These are phyloP conservation scores for Jackrogersella minutella DNA, from an alignment of 495 filamentous ascomycete species.

Conservation along the genomic window DNA sequence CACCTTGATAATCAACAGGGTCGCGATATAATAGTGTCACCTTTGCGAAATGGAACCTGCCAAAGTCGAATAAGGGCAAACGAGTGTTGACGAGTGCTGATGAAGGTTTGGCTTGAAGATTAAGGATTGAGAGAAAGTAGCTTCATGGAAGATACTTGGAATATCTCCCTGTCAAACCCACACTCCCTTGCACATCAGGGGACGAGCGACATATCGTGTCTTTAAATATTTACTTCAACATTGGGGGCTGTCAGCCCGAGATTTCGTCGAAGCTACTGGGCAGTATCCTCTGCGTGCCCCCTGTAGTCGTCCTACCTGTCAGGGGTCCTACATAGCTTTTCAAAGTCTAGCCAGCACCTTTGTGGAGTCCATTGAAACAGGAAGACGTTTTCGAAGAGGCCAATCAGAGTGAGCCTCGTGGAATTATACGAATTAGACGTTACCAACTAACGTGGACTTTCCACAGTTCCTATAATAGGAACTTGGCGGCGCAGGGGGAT, in stretches of 20 bases:
- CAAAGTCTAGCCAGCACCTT: not conserved
- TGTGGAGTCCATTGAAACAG: slow-evolving; percentile 35
- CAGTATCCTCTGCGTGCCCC: slow-evolving; percentile 4
- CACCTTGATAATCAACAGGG: slow-evolving; percentile 8
- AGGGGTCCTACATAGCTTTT: not conserved
- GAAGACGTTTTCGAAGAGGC: slow-evolving; percentile 21
- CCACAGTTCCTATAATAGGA: slow-evolving; percentile 34
- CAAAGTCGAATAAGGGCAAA: slow-evolving; percentile 13
- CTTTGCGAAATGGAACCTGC: slow-evolving; percentile 22
- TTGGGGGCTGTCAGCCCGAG: not conserved
- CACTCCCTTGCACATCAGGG: slow-evolving; percentile 4
- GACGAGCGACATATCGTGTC: slow-evolving; percentile 12
- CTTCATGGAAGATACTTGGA: not conserved
- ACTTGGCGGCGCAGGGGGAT: slow-evolving; percentile 37
- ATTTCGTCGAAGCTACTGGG: slow-evolving; percentile 14
- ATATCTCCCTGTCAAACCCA: slow-evolving; percentile 8
- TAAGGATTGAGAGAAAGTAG: not conserved
- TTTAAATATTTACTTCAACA: slow-evolving; percentile 24
- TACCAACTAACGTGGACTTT: slow-evolving; percentile 25
- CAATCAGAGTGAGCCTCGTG: slow-evolving; percentile 22
- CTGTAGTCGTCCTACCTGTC: slow-evolving; percentile 7
- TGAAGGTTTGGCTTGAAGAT: not conserved
- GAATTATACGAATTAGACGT: slow-evolving; percentile 27
- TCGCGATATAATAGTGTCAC: not conserved
- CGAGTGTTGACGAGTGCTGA: not conserved